Base-by-base conservation (phyloP, 441 rosid species). In the Geranium incanum region DNA sequence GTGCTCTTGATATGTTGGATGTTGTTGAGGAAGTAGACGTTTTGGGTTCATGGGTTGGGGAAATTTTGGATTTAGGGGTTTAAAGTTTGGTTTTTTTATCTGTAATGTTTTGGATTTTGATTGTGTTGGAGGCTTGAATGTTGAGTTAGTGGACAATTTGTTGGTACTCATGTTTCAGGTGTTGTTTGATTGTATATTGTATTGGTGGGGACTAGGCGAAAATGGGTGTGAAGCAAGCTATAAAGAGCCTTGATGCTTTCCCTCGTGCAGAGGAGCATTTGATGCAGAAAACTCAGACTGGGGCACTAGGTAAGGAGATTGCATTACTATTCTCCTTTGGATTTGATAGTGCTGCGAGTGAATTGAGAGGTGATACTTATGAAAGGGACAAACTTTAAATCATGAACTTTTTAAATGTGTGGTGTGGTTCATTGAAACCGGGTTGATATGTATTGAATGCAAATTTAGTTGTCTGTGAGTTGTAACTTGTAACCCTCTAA, bases 191-290 rank as follows among this genome's bases (percentile, higher is more conserved):
- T 62, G 23, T 28, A 28, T 28, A 23, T 62, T 62, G 23, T 62
- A 23, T 23, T 62, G 66, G 66, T 62, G 66, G 66, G 66, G 66
- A 15, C 33, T 28, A 2, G 33, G 66, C n/a, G 37, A 23, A 62
- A 62, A 95, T 92, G 99, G 90, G 98, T 52, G 55, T 95, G 67
- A 90, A 86, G 80, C 99, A 90, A 81, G 93, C 91, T 23, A 72
- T 95, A 66, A 85, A 81, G 87, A 82, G 90, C 83, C 74, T 92
- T 12, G 97, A 95, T 75, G 99, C 99, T 2, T 95, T 92, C 72
- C 97, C 99, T 72, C 95, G 98, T 11, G 89, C 99, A 2, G 98
- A 95, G 83, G 99, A 95, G 33, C 99, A 95, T 75, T 79, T 91
- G 83, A n/a, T 95, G 81, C 98, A 82, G 81, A 91, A 92, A 76